Base-by-base conservation (phyloP, 2,329 filamentous ascomycete species). In the Monilinia polystroma region DNA sequence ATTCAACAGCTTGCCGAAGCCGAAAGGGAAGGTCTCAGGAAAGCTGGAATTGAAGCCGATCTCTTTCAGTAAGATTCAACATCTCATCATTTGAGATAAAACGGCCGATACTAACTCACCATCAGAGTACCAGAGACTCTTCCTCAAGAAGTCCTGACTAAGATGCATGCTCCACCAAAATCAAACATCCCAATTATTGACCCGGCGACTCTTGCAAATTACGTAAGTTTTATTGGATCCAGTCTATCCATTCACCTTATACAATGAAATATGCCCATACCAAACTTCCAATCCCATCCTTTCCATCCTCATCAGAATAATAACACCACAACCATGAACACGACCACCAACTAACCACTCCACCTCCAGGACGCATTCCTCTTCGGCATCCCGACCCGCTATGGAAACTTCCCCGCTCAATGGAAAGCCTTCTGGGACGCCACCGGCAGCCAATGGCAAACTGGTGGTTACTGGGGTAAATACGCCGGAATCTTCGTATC, bases 401-500 rank as follows among this genome's bases (percentile, higher is more conserved):
- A 92, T 82, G 95, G 95, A 75, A 98, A 96, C 87, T 97, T 97
- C 85, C 93, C 94, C 59, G 91, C 90, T 23, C 95, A 99, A 82
- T 97, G 91, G 91, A 97, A 95, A 84, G 80, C 75, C 3, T 77
- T 94, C 93, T 84, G 93, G 91, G 95, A 99, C 83, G 85, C 86
- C 80, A 93, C 92, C 32, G 94, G 94, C 76, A 83, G 85, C 73
- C 90, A 95, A 79, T 98, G 95, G 95, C 81, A 84, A 69, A 79
- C 80, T 18, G 94, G 94, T 70, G 87, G 83, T 73, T 93, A 85
- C 83, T 87, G 84, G 80, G 93, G 93, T 81, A 98, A 98, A 84
- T 89, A 92, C 76, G 94, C 90, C 65, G 94, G 94, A 75, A 72
- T 97, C 69, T 99, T 99, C 85, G 81, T 99, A 79, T 92, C 89